Conservation (phyloP, 1,284 basidiomycete species). For the Gastroboletus turbinatus region DNA sequence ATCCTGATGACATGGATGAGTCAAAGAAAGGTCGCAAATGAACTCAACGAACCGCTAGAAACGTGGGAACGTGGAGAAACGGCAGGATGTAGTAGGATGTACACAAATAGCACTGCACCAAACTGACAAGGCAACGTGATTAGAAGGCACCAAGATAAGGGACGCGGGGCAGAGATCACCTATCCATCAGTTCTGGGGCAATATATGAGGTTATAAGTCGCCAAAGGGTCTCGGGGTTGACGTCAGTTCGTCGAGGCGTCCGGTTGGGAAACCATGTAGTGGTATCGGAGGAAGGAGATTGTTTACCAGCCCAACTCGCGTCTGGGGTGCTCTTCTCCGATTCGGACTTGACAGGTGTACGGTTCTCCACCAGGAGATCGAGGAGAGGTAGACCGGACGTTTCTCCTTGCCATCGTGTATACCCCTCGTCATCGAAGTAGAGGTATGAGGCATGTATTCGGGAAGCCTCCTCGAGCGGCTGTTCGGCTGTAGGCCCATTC, state of each 20-base stretch:
- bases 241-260: constrained; percentile 65
- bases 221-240: constrained; percentile 80
- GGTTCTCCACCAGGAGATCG: constrained; percentile 72
- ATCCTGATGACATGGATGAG: constrained; percentile 50
- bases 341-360: constrained; percentile 40
- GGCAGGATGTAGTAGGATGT: constrained; percentile 91
- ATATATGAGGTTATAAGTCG: constrained; percentile 73
- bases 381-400: constrained; percentile 86
- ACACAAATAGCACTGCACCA: constrained; percentile 80
- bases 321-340: constrained; percentile 27
- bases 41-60: constrained; percentile 64
- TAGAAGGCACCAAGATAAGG: constrained; percentile 13
- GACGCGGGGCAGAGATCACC: constrained; percentile 41
- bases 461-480: constrained; percentile 54
- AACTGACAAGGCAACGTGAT: constrained; percentile 40
- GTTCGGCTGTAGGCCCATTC: constrained; percentile 34
- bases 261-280: constrained; percentile 78
- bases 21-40: neutral
- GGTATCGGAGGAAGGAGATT: constrained; percentile 26
- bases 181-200: constrained; percentile 88
- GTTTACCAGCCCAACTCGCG: constrained; percentile 28
- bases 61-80: constrained; percentile 87
- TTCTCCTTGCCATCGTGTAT: constrained; percentile 85
- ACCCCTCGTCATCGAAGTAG: constrained; percentile 81
- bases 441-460: constrained; percentile 72